These are phyloP conservation scores for Aspergillus sp. DNA, from an alignment of 2,329 filamentous ascomycete species.

Conservation along the genomic window DNA sequence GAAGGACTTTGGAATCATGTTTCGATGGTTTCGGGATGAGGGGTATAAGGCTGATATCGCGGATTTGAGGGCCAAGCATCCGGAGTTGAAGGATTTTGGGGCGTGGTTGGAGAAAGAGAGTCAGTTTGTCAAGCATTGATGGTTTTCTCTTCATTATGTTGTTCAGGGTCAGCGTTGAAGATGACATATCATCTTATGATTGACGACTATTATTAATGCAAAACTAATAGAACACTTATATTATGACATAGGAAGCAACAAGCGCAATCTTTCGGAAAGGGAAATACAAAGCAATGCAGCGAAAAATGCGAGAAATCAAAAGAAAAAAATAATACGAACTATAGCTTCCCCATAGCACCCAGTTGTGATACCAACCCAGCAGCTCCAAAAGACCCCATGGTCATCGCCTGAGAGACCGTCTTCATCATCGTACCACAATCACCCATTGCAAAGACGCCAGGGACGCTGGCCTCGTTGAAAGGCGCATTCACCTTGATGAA, in stretches of 20 bases:
- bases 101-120: slow-evolving; percentile 51
- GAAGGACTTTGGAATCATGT: slow-evolving; percentile 49
- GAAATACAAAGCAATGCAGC: no score
- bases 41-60: slow-evolving; percentile 50
- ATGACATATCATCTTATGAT: background rate
- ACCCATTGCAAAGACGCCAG: slow-evolving; percentile 11
- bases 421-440: slow-evolving; percentile 6
- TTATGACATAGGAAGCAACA: no score
- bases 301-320: no score
- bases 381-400: slow-evolving; percentile 4
- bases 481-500: slow-evolving; percentile 1
- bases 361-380: background rate
- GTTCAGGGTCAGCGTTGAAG: no score
- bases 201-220: no score
- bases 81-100: slow-evolving; percentile 48
- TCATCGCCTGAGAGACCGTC: slow-evolving; percentile 1
- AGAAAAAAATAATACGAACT: no score
- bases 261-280: no score
- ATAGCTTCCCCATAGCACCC: background rate
- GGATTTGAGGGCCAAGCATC: slow-evolving; percentile 44
- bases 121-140: slow-evolving; percentile 27
- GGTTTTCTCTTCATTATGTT: no score
- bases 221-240: no score
- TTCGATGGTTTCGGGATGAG: slow-evolving; percentile 50
- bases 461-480: slow-evolving; percentile 6